A percentile compares a stretch with the other conserved stretches of the same genome.
Evolutionary conservation across 805 yeast species (phyloP).

Genomic region (Candida incommunis): DNA sequence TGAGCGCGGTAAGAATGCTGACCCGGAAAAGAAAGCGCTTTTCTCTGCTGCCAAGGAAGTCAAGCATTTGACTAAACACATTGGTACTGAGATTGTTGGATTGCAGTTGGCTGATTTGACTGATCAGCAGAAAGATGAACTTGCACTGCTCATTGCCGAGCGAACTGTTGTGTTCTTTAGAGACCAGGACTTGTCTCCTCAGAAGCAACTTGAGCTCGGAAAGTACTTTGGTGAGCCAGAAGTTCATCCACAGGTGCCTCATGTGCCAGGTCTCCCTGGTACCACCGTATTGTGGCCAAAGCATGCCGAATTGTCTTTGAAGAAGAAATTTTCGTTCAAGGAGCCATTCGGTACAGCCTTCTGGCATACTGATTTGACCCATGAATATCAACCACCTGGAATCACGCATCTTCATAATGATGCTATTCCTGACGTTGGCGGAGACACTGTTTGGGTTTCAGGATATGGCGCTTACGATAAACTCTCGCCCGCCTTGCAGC

Average conservation of each 20-base stretch:
- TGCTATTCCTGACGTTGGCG: conserved; percentile 39
- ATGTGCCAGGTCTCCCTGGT: conserved; percentile 26
- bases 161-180: conserved; percentile 39
- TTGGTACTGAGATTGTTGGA: conserved; percentile 40
- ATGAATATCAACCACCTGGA: conserved; percentile 64
- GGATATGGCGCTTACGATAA: conserved; percentile 42
- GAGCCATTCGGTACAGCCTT: conserved; percentile 5
- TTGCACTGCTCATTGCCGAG: conserved; percentile 33
- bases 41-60: conserved; percentile 30
- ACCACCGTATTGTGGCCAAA: conserved; percentile 30
- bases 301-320: conserved; percentile 18
- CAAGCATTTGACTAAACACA: conserved; percentile 28
- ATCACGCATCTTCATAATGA: conserved; percentile 51
- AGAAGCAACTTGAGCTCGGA: conserved; percentile 31
- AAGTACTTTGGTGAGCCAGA: conserved; percentile 33
- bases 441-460: conserved; percentile 45
- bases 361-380: conserved; percentile 71
- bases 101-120: conserved; percentile 29
- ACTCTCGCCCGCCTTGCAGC: conserved; percentile 33
- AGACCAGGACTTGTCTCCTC: conserved; percentile 31
- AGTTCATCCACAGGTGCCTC: conserved; percentile 25
- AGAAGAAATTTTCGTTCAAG: conserved; percentile 10
- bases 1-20: conserved; percentile 25
- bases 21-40: conserved; percentile 29
- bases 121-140: conserved; percentile 32